These are phyloP conservation scores for Medicago arabica DNA, from an alignment of 306 rosid genomes.

Conservation along the genomic window DNA sequence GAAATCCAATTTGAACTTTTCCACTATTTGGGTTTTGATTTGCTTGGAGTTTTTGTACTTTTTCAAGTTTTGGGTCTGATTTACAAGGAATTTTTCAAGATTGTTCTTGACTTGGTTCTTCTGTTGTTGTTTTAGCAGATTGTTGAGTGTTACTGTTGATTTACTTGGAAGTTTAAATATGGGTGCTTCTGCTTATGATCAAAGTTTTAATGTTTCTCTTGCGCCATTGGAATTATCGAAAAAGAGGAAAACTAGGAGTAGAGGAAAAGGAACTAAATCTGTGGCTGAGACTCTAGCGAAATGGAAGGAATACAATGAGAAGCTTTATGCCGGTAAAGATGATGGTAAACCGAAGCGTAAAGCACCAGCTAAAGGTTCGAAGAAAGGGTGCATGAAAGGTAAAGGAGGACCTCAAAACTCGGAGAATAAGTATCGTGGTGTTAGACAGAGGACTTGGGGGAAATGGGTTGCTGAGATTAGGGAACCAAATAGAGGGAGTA, in stretches of 20 bases:
- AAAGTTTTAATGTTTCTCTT: slow-evolving; percentile 36
- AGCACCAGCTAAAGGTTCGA: slow-evolving; percentile 87
- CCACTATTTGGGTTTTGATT: not conserved
- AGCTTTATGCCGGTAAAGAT: slow-evolving; percentile 37
- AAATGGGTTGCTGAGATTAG: slow-evolving; percentile 97
- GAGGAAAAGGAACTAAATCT: slow-evolving; percentile 55
- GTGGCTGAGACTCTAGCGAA: slow-evolving; percentile 75
- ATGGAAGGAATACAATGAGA: slow-evolving; percentile 72
- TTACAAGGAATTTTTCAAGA: not conserved
- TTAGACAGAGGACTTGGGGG: slow-evolving; percentile 98
- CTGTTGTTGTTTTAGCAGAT: slow-evolving; percentile 46
- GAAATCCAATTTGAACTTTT: not conserved
- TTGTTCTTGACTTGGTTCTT: not conserved
- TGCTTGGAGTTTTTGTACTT: not conserved
- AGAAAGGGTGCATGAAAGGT: slow-evolving; percentile 99
- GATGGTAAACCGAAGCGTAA: slow-evolving; percentile 50
- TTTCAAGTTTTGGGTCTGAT: too few species aligned
- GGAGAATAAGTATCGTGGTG: slow-evolving; percentile 80
- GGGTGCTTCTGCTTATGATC: slow-evolving; percentile 57
- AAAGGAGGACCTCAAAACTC: slow-evolving; percentile 95
- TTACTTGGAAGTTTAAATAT: slow-evolving; percentile 31
- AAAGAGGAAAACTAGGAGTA: slow-evolving; percentile 81
- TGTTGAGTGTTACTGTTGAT: slow-evolving; percentile 28
- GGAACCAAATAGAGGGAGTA: slow-evolving; percentile 75
- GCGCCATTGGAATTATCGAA: slow-evolving; percentile 54